Conservation (phyloP, 805 yeast species). For the Sugiyamaella lignohabitans region DNA sequence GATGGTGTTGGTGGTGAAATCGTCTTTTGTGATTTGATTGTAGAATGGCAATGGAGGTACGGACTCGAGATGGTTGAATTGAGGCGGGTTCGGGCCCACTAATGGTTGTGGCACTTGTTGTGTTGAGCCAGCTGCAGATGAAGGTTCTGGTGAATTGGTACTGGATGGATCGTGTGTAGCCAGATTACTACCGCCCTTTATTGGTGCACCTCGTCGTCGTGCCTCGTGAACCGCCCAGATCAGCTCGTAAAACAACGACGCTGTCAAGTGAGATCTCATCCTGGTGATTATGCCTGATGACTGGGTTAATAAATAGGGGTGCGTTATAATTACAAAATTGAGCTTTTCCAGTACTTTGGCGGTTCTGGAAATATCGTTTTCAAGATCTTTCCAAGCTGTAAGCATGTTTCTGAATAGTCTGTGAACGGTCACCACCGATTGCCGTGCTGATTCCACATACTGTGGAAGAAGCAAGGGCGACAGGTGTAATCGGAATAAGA, state of each 20-base stretch:
- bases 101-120: slow-evolving; percentile 19
- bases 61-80: slow-evolving; percentile 27
- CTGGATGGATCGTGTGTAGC: not conserved
- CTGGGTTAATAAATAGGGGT: slow-evolving; percentile 73
- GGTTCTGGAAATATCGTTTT: slow-evolving; percentile 84
- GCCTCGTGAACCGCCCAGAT: slow-evolving; percentile 96
- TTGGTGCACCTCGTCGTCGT: slow-evolving; percentile 46
- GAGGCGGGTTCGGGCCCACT: slow-evolving; percentile 24
- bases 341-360: slow-evolving; percentile 86
- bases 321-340: slow-evolving; percentile 78
- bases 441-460: slow-evolving; percentile 82
- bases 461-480: slow-evolving; percentile 65
- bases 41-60: slow-evolving; percentile 80
- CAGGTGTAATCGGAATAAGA: slow-evolving; percentile 73
- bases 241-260: slow-evolving; percentile 82
- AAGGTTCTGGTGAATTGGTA: slow-evolving; percentile 10
- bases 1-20: slow-evolving; percentile 74
- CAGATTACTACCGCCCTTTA: slow-evolving; percentile 1
- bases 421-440: slow-evolving; percentile 89
- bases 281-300: slow-evolving; percentile 71
- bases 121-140: too few species aligned
- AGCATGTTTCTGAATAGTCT: slow-evolving; percentile 79
- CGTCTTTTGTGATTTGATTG: slow-evolving; percentile 83
- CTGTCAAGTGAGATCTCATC: slow-evolving; percentile 89
- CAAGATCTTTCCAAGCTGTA: slow-evolving; percentile 86